These are phyloP conservation scores for Nothopassalora personata DNA, from an alignment of 2,329 filamentous ascomycete species.

Conservation along the genomic window DNA sequence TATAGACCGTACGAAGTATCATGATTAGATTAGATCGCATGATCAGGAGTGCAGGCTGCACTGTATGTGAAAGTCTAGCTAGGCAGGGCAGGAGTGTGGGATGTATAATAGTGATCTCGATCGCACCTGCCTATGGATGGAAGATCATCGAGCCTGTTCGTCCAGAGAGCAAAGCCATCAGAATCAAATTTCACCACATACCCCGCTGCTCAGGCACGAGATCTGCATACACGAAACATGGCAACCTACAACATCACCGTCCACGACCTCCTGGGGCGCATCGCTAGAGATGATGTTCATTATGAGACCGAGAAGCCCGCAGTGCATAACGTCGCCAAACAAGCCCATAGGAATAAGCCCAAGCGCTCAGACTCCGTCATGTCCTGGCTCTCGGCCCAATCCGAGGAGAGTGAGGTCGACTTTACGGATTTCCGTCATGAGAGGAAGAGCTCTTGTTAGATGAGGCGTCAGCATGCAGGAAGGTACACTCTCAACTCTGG, in stretches of 20 bases:
- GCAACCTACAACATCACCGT: conserved; percentile 21
- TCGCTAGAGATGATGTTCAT: conserved; percentile 14
- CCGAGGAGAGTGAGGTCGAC: neutral
- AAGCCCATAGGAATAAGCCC: neutral
- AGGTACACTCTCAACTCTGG: neutral
- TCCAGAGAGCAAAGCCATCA: neutral
- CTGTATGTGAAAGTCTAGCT: neutral
- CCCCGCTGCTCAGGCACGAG: neutral
- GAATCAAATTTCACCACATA: neutral
- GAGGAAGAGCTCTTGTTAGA: neutral
- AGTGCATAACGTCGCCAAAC: neutral
- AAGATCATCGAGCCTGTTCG: too few relatives aligned
- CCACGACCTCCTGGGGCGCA: conserved; percentile 18
- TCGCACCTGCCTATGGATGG: neutral
- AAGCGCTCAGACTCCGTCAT: conserved; percentile 2
- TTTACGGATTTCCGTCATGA: neutral
- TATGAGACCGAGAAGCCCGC: neutral
- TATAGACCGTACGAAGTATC: conserved; percentile 1
- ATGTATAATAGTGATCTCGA: neutral
- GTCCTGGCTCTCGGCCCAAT: conserved; percentile 1
- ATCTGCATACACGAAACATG: conserved; percentile 6
- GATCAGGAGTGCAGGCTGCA: conserved; percentile 8
- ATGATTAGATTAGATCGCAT: conserved; percentile 18
- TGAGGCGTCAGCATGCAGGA: neutral
- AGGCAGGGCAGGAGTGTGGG: neutral